phyloP scores from a whole-genome alignment of 192 early-diverging fungal species.

The Mortierella antarctica region DNA sequence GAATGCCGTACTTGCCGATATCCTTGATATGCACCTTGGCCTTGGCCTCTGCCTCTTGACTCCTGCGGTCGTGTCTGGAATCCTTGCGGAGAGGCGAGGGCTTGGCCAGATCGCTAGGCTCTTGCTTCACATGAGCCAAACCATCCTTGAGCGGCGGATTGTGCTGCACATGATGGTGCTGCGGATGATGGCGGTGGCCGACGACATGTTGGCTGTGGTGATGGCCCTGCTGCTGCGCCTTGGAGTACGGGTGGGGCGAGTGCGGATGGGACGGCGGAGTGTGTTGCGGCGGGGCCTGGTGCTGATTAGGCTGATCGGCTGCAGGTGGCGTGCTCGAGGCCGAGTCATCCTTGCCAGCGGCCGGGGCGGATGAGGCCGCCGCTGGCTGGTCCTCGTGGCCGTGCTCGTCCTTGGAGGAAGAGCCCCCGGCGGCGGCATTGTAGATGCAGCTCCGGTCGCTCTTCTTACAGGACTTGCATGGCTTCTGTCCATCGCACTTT shows the following conservation, averaged over 20 bases:
- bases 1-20: constrained; percentile 52
- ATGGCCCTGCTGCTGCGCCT: constrained; percentile 7
- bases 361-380: background rate
- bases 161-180: constrained; percentile 14
- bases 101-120: constrained; percentile 26
- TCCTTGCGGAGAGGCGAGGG: constrained; percentile 44
- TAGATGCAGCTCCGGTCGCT: constrained; percentile 49
- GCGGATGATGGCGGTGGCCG: constrained; percentile 12
- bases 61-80: constrained; percentile 25
- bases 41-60: constrained; percentile 10
- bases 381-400: background rate
- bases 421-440: constrained; percentile 17
- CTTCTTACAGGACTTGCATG: constrained; percentile 54
- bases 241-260: constrained; percentile 41
- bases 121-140: constrained; percentile 24
- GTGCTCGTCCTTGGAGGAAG: constrained; percentile 26
- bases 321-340: no score
- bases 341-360: background rate
- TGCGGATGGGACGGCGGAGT: constrained; percentile 21
- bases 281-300: background rate
- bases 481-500: constrained; percentile 58
- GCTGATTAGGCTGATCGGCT: constrained; percentile 1
- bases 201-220: constrained; percentile 9
- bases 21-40: constrained; percentile 47
- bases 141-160: constrained; percentile 10